Evolutionary conservation across 371 early-diverging fungal genomes (phyloP), one percentile per base, ranked within the genome.

Genomic region (Zychaea mexicana): DNA sequence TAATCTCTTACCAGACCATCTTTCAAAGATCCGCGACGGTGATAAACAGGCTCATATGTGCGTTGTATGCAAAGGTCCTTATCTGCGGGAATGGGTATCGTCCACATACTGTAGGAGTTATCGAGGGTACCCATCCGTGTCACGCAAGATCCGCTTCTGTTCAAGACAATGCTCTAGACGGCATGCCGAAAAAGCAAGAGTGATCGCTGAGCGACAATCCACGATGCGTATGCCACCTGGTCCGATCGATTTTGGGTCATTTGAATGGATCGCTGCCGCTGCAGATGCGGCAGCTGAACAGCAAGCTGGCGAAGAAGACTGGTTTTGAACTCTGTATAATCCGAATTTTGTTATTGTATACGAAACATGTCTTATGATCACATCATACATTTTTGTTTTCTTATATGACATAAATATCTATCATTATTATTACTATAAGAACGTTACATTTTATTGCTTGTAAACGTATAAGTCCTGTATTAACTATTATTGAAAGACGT

Each of bases 401-500:
- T 49, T 9, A 9, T 36, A 7, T 15, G 15, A 36, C 7, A 36
- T 36, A 36, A 36, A 36, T 36, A 7, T 7, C 38, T 15, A 36
- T 36, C 38, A 7, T 36, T 36, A 15, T 36, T 7, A n/a, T n/a
- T n/a, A n/a, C n/a, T n/a, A n/a, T n/a, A n/a, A n/a, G n/a, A n/a
- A n/a, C n/a, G n/a, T n/a, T n/a, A 42, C 10, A 39, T 12, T n/a
- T 15, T 12, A 2, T 6, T 3, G 13, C 15, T 49, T 2, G 21
- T 17, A 49, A 24, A 45, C 7, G n/a, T 10, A 45, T 45, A n/a
- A n/a, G n/a, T n/a, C n/a, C n/a, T n/a, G n/a, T 17, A 45, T 45
- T 45, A 42, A 28, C 24, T 49, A 28, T 27, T 42, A 39, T 58
- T 58, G 60, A 57, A 72, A 64, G 2, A 26, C n/a, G 28, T 61